A percentile compares a stretch with the other conserved stretches of the same genome.
Evolutionary conservation across 2,329 filamentous ascomycete genomes (phyloP).

Genomic region (Sporothrix pseudoabietina): DNA sequence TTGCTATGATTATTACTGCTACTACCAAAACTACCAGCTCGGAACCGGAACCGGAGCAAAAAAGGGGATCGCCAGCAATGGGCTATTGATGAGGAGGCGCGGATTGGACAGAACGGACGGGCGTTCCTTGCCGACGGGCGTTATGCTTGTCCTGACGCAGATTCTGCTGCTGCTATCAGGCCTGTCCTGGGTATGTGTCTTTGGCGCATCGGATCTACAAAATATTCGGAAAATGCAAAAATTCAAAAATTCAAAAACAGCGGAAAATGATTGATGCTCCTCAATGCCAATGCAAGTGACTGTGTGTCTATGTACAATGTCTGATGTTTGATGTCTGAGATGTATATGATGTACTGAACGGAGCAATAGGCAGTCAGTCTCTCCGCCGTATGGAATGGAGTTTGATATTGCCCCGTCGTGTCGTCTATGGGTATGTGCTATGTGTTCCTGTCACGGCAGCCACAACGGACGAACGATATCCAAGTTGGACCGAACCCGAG

Average conservation of each 20-base stretch:
- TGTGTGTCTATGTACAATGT: neutral
- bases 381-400: neutral
- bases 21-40: neutral
- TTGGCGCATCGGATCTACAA: conserved; percentile 33
- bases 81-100: neutral
- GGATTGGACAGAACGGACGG: neutral
- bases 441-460: neutral
- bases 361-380: neutral
- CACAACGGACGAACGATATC: neutral
- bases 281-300: neutral
- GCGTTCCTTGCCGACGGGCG: conserved; percentile 25
- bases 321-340: neutral
- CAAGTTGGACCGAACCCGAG: neutral
- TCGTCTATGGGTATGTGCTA: too few relatives aligned
- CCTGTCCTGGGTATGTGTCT: conserved; percentile 29
- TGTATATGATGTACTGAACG: neutral
- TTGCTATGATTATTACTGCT: neutral
- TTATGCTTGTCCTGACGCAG: conserved; percentile 12
- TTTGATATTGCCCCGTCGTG: too few relatives aligned
- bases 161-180: conserved; percentile 18
- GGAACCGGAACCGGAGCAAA: neutral
- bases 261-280: neutral
- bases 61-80: conserved; percentile 1
- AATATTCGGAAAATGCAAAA: conserved; percentile 23
- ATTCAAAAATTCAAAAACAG: conserved; percentile 31